phyloP scores from a whole-genome alignment of 2,329 filamentous ascomycete genomes.

The Pyrenochaeta sp. region DNA sequence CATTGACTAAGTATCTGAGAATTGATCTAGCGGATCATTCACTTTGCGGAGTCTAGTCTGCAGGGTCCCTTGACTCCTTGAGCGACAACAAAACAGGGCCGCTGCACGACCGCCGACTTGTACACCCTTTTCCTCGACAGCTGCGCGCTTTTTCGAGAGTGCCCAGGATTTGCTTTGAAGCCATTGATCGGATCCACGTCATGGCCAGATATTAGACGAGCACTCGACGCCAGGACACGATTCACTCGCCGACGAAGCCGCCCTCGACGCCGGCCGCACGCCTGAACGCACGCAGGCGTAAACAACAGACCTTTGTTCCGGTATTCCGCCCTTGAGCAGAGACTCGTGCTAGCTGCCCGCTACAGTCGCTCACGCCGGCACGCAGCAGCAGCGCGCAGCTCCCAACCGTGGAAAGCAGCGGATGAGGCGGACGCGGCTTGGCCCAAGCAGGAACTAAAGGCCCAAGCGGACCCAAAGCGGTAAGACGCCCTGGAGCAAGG shows the following conservation, averaged over 20 bases:
- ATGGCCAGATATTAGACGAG: conserved; percentile 7
- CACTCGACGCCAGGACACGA: too few species aligned
- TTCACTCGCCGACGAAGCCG: too few species aligned
- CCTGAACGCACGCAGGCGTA: too few species aligned
- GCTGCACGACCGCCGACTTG: conserved; percentile 7
- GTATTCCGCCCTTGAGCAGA: too few species aligned
- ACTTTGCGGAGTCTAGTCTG: conserved; percentile 21
- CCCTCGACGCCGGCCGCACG: too few species aligned
- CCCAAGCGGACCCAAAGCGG: conserved; percentile 13
- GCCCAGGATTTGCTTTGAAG: conserved; percentile 5
- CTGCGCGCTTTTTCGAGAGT: conserved; percentile 2
- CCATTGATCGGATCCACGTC: conserved; percentile 7
- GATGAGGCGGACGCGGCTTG: conserved; percentile 19
- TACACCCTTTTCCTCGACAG: conserved; percentile 1
- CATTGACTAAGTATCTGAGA: too few species aligned
- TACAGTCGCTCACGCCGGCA: too few species aligned
- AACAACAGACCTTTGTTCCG: not conserved
- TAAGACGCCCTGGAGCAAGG: not conserved
- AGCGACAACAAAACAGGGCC: conserved; percentile 14
- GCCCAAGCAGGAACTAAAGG: conserved; percentile 18
- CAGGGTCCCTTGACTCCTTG: too few species aligned
- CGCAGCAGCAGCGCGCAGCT: too few species aligned
- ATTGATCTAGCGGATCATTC: conserved; percentile 7
- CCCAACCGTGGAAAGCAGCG: conserved; percentile 9
- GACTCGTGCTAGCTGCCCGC: too few species aligned